These are phyloP conservation scores for Phragmites australis DNA, from an alignment of 176 grass and related monocot species.

Conservation along the genomic window DNA sequence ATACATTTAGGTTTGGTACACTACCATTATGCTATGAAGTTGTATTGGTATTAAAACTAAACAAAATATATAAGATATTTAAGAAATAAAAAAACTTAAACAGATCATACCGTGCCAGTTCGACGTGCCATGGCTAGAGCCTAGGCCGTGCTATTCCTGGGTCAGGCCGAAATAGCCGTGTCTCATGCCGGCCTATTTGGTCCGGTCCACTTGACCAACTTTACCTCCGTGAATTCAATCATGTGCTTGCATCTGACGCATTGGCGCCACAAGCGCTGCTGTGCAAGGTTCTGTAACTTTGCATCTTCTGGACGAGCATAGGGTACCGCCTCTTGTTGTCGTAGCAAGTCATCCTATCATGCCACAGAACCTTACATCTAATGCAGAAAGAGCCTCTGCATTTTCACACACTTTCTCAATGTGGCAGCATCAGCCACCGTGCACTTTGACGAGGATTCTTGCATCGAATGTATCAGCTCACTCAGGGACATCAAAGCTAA, in stretches of 20 bases:
- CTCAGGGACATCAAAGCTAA: slow-evolving; percentile 65
- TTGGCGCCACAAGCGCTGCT: slow-evolving; percentile 55
- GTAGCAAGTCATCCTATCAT: slow-evolving; percentile 52
- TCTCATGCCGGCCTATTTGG: too few species aligned
- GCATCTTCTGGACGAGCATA: slow-evolving; percentile 46
- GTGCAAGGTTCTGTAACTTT: slow-evolving; percentile 61
- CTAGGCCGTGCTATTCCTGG: too few species aligned
- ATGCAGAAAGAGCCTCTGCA: slow-evolving; percentile 68
- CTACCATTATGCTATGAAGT: too few species aligned
- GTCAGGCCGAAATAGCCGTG: too few species aligned
- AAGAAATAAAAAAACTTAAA: too few species aligned
- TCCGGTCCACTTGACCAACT: too few species aligned
- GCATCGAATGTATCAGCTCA: slow-evolving; percentile 43
- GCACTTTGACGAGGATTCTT: slow-evolving; percentile 52
- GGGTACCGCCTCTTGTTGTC: slow-evolving; percentile 54
- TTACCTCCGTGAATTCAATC: slow-evolving; percentile 70
- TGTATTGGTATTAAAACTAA: too few species aligned
- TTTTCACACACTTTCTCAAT: slow-evolving; percentile 63
- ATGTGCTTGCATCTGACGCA: slow-evolving; percentile 80
- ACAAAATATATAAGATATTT: too few species aligned
- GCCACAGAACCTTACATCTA: slow-evolving; percentile 82
- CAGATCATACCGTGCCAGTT: too few species aligned
- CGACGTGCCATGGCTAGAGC: too few species aligned
- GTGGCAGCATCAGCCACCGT: slow-evolving; percentile 37
- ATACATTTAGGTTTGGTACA: too few species aligned